Evolutionary conservation across 2,329 filamentous ascomycete species (phyloP), one percentile per base, ranked within the genome.

Genomic region (Colletotrichum sp.): DNA sequence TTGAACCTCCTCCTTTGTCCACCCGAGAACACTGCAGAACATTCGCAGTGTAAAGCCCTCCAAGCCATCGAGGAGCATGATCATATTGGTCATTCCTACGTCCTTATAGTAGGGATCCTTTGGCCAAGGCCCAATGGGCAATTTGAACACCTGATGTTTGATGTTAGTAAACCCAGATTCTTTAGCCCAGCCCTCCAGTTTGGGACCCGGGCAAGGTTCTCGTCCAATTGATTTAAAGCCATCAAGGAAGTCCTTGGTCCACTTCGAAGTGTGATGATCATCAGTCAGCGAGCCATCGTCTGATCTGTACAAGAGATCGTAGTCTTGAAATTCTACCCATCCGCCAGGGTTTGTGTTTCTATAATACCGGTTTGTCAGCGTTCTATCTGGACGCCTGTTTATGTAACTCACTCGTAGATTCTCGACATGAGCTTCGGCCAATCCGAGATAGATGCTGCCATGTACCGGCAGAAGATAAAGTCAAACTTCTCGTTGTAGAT

Each of bases 111-210:
- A 76, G 5, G 76, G 75, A 22, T 81, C 80, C 6, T 71, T 71
- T 4, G 80, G 72, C 81, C 79, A 88, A 8, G 78, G 77, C 0
- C 85, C 85, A 3, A 86, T 78, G 0, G 86, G 85, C 32, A 84
- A 79, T 74, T 84, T 85, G 72, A 82, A 84, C 2, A 78, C 36
- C 4, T 79, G 78, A 65, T 86, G 82, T 1, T 79, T 81, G 15
- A 86, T 73, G 30, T 83, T 77, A 1, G 76, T 65, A 70, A 88
- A 89, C 0, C 87, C 87, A 2, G 81, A 80, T n/a, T 85, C 82
- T 7, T 83, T 80, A 7, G 82, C 77, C 82, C 82, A 86, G 5
- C 68, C 52, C 8, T 77, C 72, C 49, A 71, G 61, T 5, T 66
- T 52, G 66, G 80, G 76, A 52, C 76, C 79, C 0, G 84, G 84